These are phyloP conservation scores for Thuja plicata DNA, from an alignment of 83 land plant species.

Conservation along the genomic window DNA sequence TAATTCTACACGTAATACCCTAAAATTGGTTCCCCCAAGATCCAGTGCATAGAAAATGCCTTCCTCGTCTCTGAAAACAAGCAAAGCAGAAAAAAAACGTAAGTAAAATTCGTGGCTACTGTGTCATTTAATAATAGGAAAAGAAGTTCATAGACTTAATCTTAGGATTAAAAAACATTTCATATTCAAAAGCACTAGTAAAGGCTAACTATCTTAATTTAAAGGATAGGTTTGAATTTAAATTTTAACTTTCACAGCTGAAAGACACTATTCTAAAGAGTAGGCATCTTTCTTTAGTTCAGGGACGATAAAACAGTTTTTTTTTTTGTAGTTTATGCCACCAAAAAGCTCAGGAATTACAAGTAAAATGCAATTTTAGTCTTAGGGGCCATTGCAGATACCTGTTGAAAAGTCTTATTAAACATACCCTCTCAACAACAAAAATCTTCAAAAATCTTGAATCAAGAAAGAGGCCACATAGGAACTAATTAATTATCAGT, in stretches of 20 bases:
- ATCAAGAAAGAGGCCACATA: not conserved
- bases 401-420: not conserved
- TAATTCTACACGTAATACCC: conserved; percentile 80
- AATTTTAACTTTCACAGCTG: not conserved
- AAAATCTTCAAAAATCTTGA: not conserved
- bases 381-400: not conserved
- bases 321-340: not conserved
- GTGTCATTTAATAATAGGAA: not conserved
- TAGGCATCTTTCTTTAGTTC: not conserved
- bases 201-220: not conserved
- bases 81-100: not conserved
- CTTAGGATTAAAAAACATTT: not conserved
- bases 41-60: conserved; percentile 91
- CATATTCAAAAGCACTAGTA: not conserved
- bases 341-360: not conserved
- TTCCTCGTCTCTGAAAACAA: conserved; percentile 61
- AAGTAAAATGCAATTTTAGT: not conserved
- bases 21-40: conserved; percentile 95
- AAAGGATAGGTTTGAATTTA: not conserved
- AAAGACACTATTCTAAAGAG: not conserved
- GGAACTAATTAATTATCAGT: not conserved
- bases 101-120: not conserved
- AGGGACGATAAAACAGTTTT: not conserved
- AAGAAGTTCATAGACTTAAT: not conserved
- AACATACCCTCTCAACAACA: not conserved